Percentiles rank a stretch among this genome's conserved stretches.
Evolutionary conservation across 805 yeast species (phyloP).

Genomic region (Barnettozyma botsteinii): DNA sequence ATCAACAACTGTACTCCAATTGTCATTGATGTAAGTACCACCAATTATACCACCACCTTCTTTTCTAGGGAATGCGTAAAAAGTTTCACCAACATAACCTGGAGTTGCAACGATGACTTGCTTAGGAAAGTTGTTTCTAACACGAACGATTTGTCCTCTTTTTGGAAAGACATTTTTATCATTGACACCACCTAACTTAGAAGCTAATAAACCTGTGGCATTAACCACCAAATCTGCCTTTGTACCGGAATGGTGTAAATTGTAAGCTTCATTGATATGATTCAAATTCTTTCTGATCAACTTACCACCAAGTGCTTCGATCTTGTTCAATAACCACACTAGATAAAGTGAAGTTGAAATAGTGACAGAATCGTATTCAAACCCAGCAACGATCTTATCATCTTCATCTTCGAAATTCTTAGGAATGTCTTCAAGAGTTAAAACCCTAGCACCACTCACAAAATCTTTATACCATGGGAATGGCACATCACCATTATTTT

Average conservation of each 20-base stretch:
- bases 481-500: conserved; percentile 10
- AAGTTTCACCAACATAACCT: conserved; percentile 35
- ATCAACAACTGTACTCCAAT: conserved; percentile 34
- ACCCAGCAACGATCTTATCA: conserved; percentile 36
- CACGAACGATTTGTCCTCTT: conserved; percentile 53
- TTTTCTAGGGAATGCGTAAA: conserved; percentile 62
- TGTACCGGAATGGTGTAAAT: conserved; percentile 32
- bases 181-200: conserved; percentile 38
- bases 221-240: conserved; percentile 50
- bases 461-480: conserved; percentile 45
- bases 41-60: conserved; percentile 73
- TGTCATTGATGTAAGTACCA: conserved; percentile 35
- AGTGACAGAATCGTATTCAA: conserved; percentile 47
- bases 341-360: conserved; percentile 55
- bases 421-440: conserved; percentile 30
- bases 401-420: conserved; percentile 5
- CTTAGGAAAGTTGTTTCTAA: conserved; percentile 22
- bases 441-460: conserved; percentile 34
- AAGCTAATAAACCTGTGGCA: conserved; percentile 49
- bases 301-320: conserved; percentile 41
- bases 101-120: conserved; percentile 31
- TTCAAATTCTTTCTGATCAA: conserved; percentile 38
- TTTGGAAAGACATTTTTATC: conserved; percentile 44
- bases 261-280: conserved; percentile 45
- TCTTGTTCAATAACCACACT: conserved; percentile 42